These are phyloP conservation scores for Fusarium marasasianum DNA, from an alignment of 2,329 filamentous ascomycete genomes.

Conservation along the genomic window DNA sequence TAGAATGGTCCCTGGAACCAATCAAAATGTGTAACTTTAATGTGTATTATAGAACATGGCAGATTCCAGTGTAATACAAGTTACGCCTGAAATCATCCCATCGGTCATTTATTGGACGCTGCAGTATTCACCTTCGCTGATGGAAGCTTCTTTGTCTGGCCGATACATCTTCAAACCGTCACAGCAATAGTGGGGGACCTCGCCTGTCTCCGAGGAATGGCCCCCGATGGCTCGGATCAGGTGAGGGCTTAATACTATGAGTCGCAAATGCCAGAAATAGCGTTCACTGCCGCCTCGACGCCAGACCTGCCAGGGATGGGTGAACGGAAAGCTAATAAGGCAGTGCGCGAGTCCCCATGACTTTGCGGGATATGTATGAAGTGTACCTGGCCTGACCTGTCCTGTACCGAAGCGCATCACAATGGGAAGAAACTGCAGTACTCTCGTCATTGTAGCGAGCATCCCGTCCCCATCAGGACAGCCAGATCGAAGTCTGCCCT, in stretches of 20 bases:
- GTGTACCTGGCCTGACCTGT: neutral
- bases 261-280: conserved; percentile 40
- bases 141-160: neutral
- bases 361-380: neutral
- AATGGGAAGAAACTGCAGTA: neutral
- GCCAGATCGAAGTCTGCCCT: conserved; percentile 28
- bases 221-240: conserved; percentile 35
- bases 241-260: conserved; percentile 31
- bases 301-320: conserved; percentile 28
- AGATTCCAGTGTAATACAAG: neutral
- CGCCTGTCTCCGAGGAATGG: conserved; percentile 33
- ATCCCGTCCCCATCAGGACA: conserved; percentile 18
- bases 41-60: neutral
- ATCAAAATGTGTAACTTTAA: neutral
- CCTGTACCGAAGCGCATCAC: neutral
- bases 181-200: conserved; percentile 29
- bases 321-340: conserved; percentile 6
- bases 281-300: conserved; percentile 39
- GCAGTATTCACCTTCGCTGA: neutral
- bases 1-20: neutral
- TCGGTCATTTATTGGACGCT: neutral
- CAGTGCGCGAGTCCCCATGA: conserved; percentile 1
- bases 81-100: neutral
- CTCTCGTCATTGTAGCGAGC: conserved; percentile 13
- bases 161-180: conserved; percentile 7